Evolutionary conservation across 2,329 filamentous ascomycete genomes (phyloP).

Genomic region (Hymenoscyphus occultus): DNA sequence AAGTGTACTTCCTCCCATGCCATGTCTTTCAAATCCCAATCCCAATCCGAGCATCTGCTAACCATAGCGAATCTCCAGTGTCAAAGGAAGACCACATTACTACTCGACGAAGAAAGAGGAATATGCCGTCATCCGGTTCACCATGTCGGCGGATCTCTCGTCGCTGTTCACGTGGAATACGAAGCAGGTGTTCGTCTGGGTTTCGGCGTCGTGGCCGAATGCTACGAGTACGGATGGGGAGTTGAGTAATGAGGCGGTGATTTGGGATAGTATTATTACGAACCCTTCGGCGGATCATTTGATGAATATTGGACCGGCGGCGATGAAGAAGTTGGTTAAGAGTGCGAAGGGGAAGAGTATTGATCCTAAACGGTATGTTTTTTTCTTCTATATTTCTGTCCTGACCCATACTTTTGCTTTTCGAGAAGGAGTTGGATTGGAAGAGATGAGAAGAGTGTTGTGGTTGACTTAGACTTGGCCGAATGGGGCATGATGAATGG

Average conservation of each 20-base stretch:
- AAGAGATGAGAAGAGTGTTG: not conserved
- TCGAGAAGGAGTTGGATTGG: not conserved
- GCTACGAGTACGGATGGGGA: slow-evolving; percentile 25
- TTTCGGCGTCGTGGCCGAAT: slow-evolving; percentile 72
- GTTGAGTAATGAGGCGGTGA: slow-evolving; percentile 68
- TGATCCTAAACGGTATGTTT: slow-evolving; percentile 41
- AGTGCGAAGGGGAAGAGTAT: slow-evolving; percentile 58
- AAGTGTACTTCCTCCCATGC: slow-evolving; percentile 62
- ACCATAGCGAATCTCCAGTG: slow-evolving; percentile 46
- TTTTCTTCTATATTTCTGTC: too few species aligned
- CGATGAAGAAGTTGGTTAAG: slow-evolving; percentile 60
- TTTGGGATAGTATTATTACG: slow-evolving; percentile 95
- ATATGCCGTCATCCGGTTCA: slow-evolving; percentile 92
- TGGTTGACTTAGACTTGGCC: not conserved
- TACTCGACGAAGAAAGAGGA: slow-evolving; percentile 91
- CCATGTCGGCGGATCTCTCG: slow-evolving; percentile 84
- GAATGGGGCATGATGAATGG: not conserved
- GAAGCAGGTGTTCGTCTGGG: slow-evolving; percentile 95
- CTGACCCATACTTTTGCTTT: not conserved
- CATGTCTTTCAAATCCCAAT: not conserved
- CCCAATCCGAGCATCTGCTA: not conserved
- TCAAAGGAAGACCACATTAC: slow-evolving; percentile 92
- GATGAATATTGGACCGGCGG: slow-evolving; percentile 56
- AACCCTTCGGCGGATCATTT: slow-evolving; percentile 63
- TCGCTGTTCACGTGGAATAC: slow-evolving; percentile 99